Percentiles rank a stretch among this genome's conserved stretches.
Evolutionary conservation across 140 eudicot genomes (phyloP).

Genomic region (Erigeron philadelphicus): DNA sequence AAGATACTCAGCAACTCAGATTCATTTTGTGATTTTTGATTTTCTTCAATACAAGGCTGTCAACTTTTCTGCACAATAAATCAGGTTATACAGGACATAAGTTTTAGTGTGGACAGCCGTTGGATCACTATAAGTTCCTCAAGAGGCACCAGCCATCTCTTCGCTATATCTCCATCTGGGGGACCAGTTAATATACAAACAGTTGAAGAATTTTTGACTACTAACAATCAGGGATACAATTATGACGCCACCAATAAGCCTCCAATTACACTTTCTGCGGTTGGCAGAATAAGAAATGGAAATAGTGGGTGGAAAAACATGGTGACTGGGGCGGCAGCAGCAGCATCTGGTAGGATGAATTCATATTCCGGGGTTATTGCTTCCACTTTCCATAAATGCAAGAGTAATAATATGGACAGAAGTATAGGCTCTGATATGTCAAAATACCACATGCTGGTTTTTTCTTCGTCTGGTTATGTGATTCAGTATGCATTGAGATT

Average conservation of each 20-base stretch:
- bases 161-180: constrained; percentile 72
- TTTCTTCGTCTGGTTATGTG: constrained; percentile 66
- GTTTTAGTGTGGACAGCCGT: constrained; percentile 82
- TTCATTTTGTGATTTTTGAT: constrained; percentile 13
- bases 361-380: constrained; percentile 60
- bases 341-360: constrained; percentile 51
- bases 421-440: constrained; percentile 28
- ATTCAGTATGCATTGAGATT: constrained; percentile 59
- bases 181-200: constrained; percentile 38
- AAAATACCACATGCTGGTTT: constrained; percentile 56
- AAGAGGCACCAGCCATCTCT: constrained; percentile 85
- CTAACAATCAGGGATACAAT: constrained; percentile 27
- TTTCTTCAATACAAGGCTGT: constrained; percentile 1
- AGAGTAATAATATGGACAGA: constrained; percentile 26
- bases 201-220: constrained; percentile 33
- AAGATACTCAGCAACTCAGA: constrained; percentile 17
- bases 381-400: constrained; percentile 59
- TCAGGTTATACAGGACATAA: constrained; percentile 87
- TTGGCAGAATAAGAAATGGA: constrained; percentile 71
- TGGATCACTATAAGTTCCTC: constrained; percentile 88
- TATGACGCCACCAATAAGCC: constrained; percentile 29
- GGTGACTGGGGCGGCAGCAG: constrained; percentile 70
- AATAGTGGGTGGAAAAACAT: constrained; percentile 61
- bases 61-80: constrained; percentile 5
- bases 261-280: constrained; percentile 51